Evolutionary conservation across 345 rosid species (phyloP).

Genomic region (Populus alba): DNA sequence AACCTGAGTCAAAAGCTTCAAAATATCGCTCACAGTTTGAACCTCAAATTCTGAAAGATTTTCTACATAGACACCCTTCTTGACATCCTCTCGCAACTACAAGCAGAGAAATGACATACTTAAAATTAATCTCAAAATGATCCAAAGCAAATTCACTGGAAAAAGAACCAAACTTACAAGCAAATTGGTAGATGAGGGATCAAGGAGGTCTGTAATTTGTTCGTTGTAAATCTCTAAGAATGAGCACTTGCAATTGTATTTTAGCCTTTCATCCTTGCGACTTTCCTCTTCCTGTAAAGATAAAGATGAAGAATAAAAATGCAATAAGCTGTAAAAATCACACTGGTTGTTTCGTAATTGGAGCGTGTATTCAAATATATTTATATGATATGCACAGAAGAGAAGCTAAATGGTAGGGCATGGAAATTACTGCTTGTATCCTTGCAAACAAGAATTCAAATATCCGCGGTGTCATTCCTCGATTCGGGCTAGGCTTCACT

Average conservation of each 20-base stretch:
- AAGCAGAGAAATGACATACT: constrained; percentile 8
- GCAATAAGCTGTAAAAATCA: background rate
- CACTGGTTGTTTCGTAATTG: background rate
- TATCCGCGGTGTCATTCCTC: constrained; percentile 96
- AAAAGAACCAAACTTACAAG: constrained; percentile 44
- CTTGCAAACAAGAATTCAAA: constrained; percentile 96
- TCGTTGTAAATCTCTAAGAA: constrained; percentile 95
- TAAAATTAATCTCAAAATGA: constrained; percentile 9
- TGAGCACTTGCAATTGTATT: constrained; percentile 92
- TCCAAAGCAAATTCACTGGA: background rate
- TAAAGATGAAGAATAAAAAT: background rate
- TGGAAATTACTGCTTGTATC: constrained; percentile 75
- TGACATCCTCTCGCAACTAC: constrained; percentile 88
- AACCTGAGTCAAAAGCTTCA: constrained; percentile 83
- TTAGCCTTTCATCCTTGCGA: constrained; percentile 78
- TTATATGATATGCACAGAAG: background rate
- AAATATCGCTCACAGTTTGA: constrained; percentile 66
- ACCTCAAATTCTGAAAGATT: constrained; percentile 92
- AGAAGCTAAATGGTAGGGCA: constrained; percentile 12
- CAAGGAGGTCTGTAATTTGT: constrained; percentile 93
- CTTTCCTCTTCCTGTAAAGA: constrained; percentile 89
- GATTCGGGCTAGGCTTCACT: constrained; percentile 67
- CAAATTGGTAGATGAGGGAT: constrained; percentile 85
- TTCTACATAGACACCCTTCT: constrained; percentile 83
- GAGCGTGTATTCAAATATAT: constrained; percentile 1